These are phyloP conservation scores for Calonectria pseudoreteaudii DNA, from an alignment of 2,329 filamentous ascomycete genomes.

Conservation along the genomic window DNA sequence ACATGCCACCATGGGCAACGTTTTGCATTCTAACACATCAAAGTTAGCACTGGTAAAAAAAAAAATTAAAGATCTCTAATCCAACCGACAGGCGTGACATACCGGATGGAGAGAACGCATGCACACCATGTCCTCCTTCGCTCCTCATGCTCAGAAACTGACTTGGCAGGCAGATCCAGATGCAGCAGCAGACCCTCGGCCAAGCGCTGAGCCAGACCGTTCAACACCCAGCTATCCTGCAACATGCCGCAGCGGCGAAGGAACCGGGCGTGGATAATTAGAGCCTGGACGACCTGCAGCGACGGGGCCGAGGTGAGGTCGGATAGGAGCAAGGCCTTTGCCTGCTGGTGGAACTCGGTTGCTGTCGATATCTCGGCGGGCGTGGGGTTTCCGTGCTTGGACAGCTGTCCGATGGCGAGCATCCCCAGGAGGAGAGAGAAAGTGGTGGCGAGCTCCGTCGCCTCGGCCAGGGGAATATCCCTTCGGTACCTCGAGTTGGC, in stretches of 20 bases:
- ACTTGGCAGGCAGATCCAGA: slow-evolving; percentile 36
- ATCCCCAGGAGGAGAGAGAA: slow-evolving; percentile 41
- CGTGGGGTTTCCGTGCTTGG: slow-evolving; percentile 25
- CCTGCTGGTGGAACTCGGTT: slow-evolving; percentile 40
- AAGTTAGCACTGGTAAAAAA: neutral
- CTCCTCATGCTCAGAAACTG: slow-evolving; percentile 37
- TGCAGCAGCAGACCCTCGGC: slow-evolving; percentile 41
- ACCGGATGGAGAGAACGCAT: slow-evolving; percentile 36
- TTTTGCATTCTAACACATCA: slow-evolving; percentile 35
- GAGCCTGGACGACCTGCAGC: slow-evolving; percentile 39
- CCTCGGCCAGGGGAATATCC: slow-evolving; percentile 42
- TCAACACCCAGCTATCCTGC: slow-evolving; percentile 41
- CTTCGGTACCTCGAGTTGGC: slow-evolving; percentile 44
- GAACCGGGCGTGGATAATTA: slow-evolving; percentile 40
- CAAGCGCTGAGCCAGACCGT: slow-evolving; percentile 39
- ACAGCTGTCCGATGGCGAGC: slow-evolving; percentile 40
- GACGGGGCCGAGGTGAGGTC: slow-evolving; percentile 38
- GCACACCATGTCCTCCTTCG: slow-evolving; percentile 42
- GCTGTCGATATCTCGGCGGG: slow-evolving; percentile 26
- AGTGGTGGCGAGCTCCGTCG: slow-evolving; percentile 41
- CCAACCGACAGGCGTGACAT: neutral
- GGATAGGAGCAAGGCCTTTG: slow-evolving; percentile 36
- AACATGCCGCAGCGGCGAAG: slow-evolving; percentile 30
- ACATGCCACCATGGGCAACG: slow-evolving; percentile 25
- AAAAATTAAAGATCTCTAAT: no score